A percentile compares a stretch with the other conserved stretches of the same genome.
phyloP scores from a whole-genome alignment of 345 rosid species.

The Bruguiera gymnorhiza region DNA sequence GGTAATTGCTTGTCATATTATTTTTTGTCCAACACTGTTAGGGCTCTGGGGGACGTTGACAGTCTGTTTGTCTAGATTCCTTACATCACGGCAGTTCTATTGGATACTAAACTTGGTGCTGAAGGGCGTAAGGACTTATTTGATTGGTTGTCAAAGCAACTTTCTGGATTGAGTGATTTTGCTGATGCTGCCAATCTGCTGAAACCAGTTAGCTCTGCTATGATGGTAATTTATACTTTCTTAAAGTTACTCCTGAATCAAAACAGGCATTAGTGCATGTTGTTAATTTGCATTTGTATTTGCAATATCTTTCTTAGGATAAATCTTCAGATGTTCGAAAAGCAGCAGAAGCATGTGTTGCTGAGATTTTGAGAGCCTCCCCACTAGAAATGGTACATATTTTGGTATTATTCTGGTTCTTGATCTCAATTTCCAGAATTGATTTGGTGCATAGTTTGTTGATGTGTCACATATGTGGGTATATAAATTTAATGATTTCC shows the following conservation, averaged over 20 bases:
- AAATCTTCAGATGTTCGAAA: constrained; percentile 95
- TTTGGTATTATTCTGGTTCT: constrained; percentile 4
- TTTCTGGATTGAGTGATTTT: constrained; percentile 66
- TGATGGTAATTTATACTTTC: constrained; percentile 50
- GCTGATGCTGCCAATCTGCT: constrained; percentile 79
- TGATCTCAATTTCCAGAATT: constrained; percentile 14
- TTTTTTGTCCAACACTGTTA: constrained; percentile 2
- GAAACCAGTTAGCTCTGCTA: constrained; percentile 76
- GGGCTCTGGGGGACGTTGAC: constrained; percentile 4
- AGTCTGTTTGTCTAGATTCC: constrained; percentile 61
- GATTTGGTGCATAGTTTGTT: not conserved
- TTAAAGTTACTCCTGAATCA: not conserved
- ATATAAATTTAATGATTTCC: constrained; percentile 2
- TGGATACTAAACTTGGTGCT: constrained; percentile 88
- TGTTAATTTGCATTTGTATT: too few species aligned
- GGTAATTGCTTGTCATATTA: constrained; percentile 42
- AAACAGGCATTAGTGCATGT: too few species aligned
- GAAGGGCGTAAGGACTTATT: constrained; percentile 99
- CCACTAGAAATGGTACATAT: constrained; percentile 69
- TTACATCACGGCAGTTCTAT: constrained; percentile 60
- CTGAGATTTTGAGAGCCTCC: constrained; percentile 76
- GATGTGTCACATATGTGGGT: constrained; percentile 1
- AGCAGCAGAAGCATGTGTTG: constrained; percentile 86
- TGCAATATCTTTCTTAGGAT: constrained; percentile 45
- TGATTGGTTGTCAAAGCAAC: constrained; percentile 95